Conservation (phyloP, 2,329 filamentous ascomycete genomes). For the Fusarium ambrosium region DNA sequence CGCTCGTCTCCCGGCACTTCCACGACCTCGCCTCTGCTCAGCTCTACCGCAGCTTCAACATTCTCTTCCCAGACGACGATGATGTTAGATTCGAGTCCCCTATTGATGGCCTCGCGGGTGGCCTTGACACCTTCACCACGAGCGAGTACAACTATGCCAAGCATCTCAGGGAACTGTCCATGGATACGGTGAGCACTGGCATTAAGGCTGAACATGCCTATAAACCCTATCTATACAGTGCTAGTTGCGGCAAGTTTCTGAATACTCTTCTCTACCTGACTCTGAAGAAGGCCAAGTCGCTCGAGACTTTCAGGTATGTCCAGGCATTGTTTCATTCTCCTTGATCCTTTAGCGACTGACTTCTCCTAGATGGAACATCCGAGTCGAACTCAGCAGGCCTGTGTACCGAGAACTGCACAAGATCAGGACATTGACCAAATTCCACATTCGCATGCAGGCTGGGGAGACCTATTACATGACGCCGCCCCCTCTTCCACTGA, state of each 20-base stretch:
- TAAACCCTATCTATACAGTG: slow-evolving; percentile 66
- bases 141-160: slow-evolving; percentile 74
- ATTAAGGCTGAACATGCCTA: slow-evolving; percentile 67
- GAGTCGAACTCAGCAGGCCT: slow-evolving; percentile 71
- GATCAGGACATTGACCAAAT: slow-evolving; percentile 63
- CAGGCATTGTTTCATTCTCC: neutral
- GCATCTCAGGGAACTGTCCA: slow-evolving; percentile 67
- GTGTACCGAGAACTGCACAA: slow-evolving; percentile 70
- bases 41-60: slow-evolving; percentile 71
- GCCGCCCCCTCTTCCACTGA: slow-evolving; percentile 61
- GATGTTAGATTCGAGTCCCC: slow-evolving; percentile 64
- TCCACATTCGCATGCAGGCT: slow-evolving; percentile 71
- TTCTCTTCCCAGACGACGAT: slow-evolving; percentile 73
- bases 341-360: slow-evolving; percentile 4
- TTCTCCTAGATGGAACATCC: slow-evolving; percentile 70
- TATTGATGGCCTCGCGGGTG: slow-evolving; percentile 69
- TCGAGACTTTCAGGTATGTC: slow-evolving; percentile 69
- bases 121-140: slow-evolving; percentile 72
- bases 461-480: slow-evolving; percentile 68
- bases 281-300: slow-evolving; percentile 65
- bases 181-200: slow-evolving; percentile 68
- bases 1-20: slow-evolving; percentile 70
- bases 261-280: slow-evolving; percentile 71
- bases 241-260: slow-evolving; percentile 73
- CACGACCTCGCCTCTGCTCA: slow-evolving; percentile 69